Base-by-base conservation (phyloP, 805 yeast genomes). In the Saccharomycopsis sp. region DNA sequence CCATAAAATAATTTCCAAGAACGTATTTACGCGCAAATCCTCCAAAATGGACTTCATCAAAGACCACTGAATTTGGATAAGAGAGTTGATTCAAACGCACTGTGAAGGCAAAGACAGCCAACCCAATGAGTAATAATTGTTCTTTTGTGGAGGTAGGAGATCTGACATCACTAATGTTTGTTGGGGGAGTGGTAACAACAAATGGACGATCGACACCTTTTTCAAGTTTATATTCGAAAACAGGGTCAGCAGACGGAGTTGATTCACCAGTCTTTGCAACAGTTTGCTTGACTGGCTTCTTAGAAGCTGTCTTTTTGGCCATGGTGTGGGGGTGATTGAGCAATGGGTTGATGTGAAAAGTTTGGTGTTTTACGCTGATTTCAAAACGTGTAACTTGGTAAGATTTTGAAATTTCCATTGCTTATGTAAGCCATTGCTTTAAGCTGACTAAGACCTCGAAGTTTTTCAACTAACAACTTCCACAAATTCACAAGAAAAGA, bases 11-110 rank as follows among this genome's bases (percentile, higher is more conserved):
- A 14, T 59, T 59, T 15, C 85, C 83, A 39, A 62, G 59, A 40
- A 77, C 69, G 62, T 87, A 92, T 60, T 83, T 77, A 44, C 79
- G 70, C 25, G 96, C 95, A 62, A 89, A 92, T n/a, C 94, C 94
- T 42, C 98, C 98, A 53, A 92, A 92, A 60, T 84, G 94, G 20
- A 46, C 49, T 33, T 89, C 98, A 59, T 87, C 95, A 50, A 84
- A 84, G 10, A 89, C 95, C 28, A 87, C 94, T 21, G 88, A 75
- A 52, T 76, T 61, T 30, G 99, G 99, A 47, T 62, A 55, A 21
- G 70, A 63, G 44, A 92, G 64, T 40, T 70, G 63, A 49, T 67
- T 63, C 39, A 81, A 64, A 51, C 99, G 75, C 37, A 85, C 70
- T 35, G 59, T 52, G 10, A 67, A 46, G 0, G 95, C 71, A 28